These are phyloP conservation scores for Cicer chorassanicum DNA, from an alignment of 306 rosid species.

Conservation along the genomic window DNA sequence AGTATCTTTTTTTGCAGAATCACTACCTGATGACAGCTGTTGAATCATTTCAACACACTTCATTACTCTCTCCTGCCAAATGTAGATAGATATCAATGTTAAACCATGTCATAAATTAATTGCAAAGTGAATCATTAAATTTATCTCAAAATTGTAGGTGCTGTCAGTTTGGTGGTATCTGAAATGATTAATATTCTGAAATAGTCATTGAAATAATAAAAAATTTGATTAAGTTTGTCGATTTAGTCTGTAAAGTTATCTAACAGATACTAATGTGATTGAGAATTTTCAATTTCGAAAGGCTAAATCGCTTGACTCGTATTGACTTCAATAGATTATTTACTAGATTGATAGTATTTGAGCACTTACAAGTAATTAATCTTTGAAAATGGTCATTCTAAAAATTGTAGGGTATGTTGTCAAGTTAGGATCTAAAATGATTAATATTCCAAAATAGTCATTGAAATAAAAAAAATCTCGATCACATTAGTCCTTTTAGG, in stretches of 20 bases:
- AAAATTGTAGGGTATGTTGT: background rate
- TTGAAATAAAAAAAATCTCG: background rate
- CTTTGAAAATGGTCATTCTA: too few relatives aligned
- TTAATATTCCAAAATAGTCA: background rate
- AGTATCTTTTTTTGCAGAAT: constrained; percentile 36
- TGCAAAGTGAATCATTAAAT: background rate
- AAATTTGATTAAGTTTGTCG: background rate
- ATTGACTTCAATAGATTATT: too few relatives aligned
- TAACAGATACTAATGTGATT: background rate
- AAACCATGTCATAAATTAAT: background rate
- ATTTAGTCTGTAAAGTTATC: background rate
- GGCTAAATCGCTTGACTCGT: too few relatives aligned
- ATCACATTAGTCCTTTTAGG: background rate
- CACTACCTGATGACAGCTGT: constrained; percentile 45
- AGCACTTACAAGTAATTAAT: too few relatives aligned
- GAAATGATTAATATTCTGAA: background rate
- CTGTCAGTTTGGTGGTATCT: background rate
- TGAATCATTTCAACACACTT: constrained; percentile 67
- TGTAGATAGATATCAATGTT: background rate
- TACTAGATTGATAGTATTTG: too few relatives aligned
- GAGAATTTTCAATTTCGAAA: background rate
- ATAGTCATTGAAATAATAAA: background rate
- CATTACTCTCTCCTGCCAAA: constrained; percentile 74
- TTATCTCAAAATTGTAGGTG: background rate
- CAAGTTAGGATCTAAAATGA: background rate